Conservation (phyloP, 2,329 filamentous ascomycete species). For the Microcyclospora pomicola region DNA sequence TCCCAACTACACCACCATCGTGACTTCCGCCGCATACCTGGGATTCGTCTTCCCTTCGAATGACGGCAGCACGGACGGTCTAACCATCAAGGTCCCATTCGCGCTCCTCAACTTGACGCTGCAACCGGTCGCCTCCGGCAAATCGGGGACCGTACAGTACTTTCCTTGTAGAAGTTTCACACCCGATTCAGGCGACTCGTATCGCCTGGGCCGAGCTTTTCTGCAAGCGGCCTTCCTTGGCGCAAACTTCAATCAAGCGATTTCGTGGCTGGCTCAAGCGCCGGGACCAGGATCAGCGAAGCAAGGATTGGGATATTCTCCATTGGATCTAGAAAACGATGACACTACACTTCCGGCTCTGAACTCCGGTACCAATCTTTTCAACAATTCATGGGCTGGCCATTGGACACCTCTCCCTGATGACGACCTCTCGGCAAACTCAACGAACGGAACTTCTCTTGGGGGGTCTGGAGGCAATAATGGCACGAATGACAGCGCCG, state of each 20-base stretch:
- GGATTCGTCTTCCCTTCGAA: slow-evolving; percentile 27
- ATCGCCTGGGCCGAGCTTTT: slow-evolving; percentile 31
- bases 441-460: neutral
- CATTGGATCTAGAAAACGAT: slow-evolving; percentile 1
- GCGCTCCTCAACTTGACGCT: slow-evolving; percentile 24
- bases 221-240: slow-evolving; percentile 35
- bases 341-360: too few species aligned
- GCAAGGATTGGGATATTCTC: neutral
- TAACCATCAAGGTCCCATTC: slow-evolving; percentile 31
- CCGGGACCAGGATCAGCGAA: slow-evolving; percentile 21
- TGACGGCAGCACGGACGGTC: slow-evolving; percentile 15
- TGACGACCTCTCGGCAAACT: neutral
- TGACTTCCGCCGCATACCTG: slow-evolving; percentile 29
- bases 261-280: slow-evolving; percentile 29
- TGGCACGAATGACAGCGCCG: neutral
- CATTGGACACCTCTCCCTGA: slow-evolving; percentile 18
- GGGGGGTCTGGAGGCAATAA: too few species aligned
- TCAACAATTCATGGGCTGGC: too few species aligned
- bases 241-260: slow-evolving; percentile 23
- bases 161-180: slow-evolving; percentile 27
- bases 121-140: slow-evolving; percentile 20
- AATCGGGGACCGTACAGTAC: slow-evolving; percentile 22
- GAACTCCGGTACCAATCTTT: neutral
- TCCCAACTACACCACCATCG: slow-evolving; percentile 23
- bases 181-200: slow-evolving; percentile 4